Base-by-base conservation (phyloP, 2,329 filamentous ascomycete genomes). In the Epichloe elymi region DNA sequence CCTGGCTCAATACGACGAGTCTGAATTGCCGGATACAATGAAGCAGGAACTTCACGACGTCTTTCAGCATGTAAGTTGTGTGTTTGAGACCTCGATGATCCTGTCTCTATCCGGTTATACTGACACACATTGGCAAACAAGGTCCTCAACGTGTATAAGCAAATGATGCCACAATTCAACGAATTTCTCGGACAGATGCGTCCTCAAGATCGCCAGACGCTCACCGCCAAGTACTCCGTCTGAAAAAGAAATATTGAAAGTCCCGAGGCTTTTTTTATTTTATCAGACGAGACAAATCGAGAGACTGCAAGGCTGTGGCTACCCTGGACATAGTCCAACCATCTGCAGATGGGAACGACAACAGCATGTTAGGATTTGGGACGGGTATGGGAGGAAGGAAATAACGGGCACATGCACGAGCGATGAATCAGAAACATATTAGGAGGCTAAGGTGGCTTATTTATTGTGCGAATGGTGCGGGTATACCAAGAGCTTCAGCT, bases 1-100 rank as follows among this genome's bases (percentile, higher is more conserved):
- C 52, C 94, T 97, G 70, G 86, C 91, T 15, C 75, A 79, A 54
- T 95, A 89, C 65, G 79, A 80, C 53, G 78, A 83, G 56, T 77
- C 83, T 55, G 74, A 76, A 54, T 70, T 79, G 50, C 74, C 75
- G 53, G 80, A 73, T 52, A 77, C 80, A 23, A 67, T 79, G 56
- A 83, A 82, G 62, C 75, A 79, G 57, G 80, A 83, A 53, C 72
- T 88, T 49, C 79, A 85, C 52, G 76, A 80, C 50, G 80, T 83
- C 39, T 94, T 95, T 67, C 82, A 87, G 63, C 80, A 85, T 68
- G 88, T 91, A 66, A 72, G 80, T 67, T 36, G 38, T 36, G 38
- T 48, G 12, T 5, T 33, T 47, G 11, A 26, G n/a, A 26, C n/a
- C 8, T 7, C 17, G 47, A 37, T 17, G 26, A 8, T 35, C 14